Evolutionary conservation across 345 rosid genomes (phyloP).

Genomic region (Eucalyptus brandiana): DNA sequence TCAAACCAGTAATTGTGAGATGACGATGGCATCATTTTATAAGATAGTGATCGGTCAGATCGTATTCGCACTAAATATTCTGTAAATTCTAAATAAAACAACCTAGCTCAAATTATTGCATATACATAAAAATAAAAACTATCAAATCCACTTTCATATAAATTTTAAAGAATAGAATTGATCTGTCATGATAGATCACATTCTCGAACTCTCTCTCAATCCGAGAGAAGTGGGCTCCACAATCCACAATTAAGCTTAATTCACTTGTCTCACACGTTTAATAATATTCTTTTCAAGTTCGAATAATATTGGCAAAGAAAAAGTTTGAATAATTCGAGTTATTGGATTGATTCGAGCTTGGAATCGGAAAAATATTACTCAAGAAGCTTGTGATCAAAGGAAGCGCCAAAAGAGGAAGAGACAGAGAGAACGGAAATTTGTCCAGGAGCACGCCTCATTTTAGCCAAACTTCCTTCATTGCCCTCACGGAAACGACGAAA

Average conservation of each 20-base stretch:
- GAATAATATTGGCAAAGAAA: too few relatives aligned
- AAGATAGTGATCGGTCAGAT: accelerated
- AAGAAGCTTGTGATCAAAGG: not conserved
- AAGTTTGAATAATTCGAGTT: not conserved
- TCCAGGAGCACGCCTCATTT: too few relatives aligned
- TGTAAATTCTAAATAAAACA: too few relatives aligned
- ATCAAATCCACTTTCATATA: too few relatives aligned
- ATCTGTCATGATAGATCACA: accelerated
- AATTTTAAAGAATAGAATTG: too few relatives aligned
- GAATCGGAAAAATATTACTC: accelerated
- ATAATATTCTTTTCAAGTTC: not conserved
- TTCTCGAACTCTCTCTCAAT: accelerated
- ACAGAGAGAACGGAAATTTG: too few relatives aligned
- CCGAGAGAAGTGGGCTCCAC: not conserved
- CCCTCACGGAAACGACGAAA: not conserved
- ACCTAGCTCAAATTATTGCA: accelerated
- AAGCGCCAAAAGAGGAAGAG: too few relatives aligned
- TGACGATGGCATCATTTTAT: too few relatives aligned
- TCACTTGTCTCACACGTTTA: not conserved
- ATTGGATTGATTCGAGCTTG: not conserved
- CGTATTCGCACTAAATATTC: accelerated
- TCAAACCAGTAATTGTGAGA: too few relatives aligned
- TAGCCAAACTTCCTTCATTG: not conserved
- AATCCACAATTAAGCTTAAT: too few relatives aligned
- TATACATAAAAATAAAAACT: too few relatives aligned